These are phyloP conservation scores for Jackrogersella multiformis DNA, from an alignment of 495 filamentous ascomycete species.

Conservation along the genomic window DNA sequence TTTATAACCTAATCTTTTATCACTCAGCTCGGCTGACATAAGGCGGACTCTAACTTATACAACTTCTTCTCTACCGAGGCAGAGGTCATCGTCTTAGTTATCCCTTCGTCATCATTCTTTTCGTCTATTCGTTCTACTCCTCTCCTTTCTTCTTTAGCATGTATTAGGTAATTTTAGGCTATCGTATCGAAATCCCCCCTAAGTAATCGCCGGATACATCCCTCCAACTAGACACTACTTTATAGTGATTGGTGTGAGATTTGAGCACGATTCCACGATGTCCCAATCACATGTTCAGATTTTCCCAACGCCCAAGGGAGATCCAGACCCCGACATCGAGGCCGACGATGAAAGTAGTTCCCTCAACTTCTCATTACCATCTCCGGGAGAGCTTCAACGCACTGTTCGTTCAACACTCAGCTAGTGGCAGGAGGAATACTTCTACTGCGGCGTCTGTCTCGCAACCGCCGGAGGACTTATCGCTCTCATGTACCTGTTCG, in stretches of 20 bases:
- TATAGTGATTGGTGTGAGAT: not conserved
- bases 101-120: not conserved
- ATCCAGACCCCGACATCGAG: slow-evolving; percentile 7
- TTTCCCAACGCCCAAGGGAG: not conserved
- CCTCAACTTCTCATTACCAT: slow-evolving; percentile 27
- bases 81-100: not conserved
- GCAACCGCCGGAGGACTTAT: slow-evolving; percentile 32
- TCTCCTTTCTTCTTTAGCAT: not conserved
- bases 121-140: not conserved
- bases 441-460: slow-evolving; percentile 46
- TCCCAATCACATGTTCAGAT: not conserved
- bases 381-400: slow-evolving; percentile 24
- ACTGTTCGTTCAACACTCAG: slow-evolving; percentile 39
- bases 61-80: not conserved
- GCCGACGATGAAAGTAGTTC: slow-evolving; percentile 12
- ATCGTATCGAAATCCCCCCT: not conserved
- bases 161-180: not conserved
- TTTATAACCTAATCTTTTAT: not conserved
- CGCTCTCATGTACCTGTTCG: slow-evolving; percentile 41
- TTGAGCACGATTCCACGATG: not conserved
- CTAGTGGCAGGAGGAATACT: slow-evolving; percentile 51
- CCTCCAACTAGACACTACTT: not conserved
- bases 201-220: not conserved
- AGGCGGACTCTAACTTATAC: not conserved
- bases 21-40: not conserved